A percentile compares a stretch with the other conserved stretches of the same genome.
phyloP scores from a whole-genome alignment of 179 eudicot species.

The Camellia oleifera region DNA sequence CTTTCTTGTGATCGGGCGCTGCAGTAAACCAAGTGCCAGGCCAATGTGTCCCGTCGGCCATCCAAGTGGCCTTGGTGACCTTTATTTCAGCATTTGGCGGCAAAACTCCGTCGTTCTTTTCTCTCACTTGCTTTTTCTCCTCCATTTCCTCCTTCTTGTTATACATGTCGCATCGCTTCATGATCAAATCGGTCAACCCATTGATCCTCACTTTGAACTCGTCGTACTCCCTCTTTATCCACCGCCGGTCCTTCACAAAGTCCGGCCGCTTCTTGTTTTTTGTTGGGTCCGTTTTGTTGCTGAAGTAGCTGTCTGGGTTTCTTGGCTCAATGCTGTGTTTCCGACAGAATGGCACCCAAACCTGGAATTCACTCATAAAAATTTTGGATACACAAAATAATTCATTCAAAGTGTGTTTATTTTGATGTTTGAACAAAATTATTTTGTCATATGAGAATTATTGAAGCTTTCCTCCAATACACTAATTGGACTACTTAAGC shows the following conservation, averaged over 20 bases:
- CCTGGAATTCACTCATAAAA: conserved; percentile 12
- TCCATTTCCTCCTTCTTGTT: conserved; percentile 43
- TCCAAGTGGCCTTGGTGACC: conserved; percentile 63
- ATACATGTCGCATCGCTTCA: conserved; percentile 57
- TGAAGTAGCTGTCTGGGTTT: conserved; percentile 74
- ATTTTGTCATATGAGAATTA: too few species aligned
- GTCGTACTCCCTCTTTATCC: conserved; percentile 86
- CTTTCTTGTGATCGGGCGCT: conserved; percentile 57
- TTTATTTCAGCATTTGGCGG: conserved; percentile 17
- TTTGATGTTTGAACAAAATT: too few species aligned
- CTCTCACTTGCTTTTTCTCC: conserved; percentile 29
- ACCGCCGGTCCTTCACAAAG: conserved; percentile 77
- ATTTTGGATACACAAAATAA: too few species aligned
- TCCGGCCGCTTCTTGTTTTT: conserved; percentile 66
- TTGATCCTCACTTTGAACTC: conserved; percentile 81
- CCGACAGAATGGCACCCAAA: conserved; percentile 85
- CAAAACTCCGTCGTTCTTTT: conserved; percentile 26
- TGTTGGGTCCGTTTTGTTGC: conserved; percentile 58
- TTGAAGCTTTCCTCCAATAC: too few species aligned
- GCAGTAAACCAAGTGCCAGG: conserved; percentile 67
- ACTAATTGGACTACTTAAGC: too few species aligned
- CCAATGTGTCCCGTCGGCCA: conserved; percentile 91
- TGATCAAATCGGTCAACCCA: conserved; percentile 64
- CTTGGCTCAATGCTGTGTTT: conserved; percentile 80
- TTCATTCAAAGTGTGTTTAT: too few species aligned